phyloP scores from a whole-genome alignment of 257 asterid genomes.

The Penstemon newberryi region DNA sequence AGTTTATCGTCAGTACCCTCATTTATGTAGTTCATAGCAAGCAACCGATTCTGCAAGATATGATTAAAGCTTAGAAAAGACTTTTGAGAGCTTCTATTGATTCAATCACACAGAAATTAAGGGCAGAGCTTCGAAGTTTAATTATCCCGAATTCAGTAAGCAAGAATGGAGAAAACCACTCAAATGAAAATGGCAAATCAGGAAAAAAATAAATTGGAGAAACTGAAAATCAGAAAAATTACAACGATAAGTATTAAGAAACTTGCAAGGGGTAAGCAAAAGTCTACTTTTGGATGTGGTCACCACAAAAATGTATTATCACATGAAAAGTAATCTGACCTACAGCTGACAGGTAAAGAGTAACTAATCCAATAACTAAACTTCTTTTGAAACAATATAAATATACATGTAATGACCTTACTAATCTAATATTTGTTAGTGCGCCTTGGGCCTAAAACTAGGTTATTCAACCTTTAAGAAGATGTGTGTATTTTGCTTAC shows the following conservation, averaged over 20 bases:
- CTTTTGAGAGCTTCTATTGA: constrained; percentile 6
- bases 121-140: neutral
- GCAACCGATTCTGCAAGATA: constrained; percentile 87
- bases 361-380: neutral
- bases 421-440: no score
- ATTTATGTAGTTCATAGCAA: constrained; percentile 98
- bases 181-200: neutral
- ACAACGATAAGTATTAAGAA: neutral
- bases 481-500: neutral
- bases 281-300: no score
- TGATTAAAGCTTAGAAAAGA: constrained; percentile 18
- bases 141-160: constrained; percentile 21
- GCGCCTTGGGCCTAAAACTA: neutral
- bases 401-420: no score
- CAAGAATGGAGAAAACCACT: constrained; percentile 20
- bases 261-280: constrained; percentile 10
- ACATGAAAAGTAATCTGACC: no score
- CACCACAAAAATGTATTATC: no score
- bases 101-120: constrained; percentile 10
- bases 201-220: no score
- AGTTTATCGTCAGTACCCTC: constrained; percentile 83
- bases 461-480: neutral
- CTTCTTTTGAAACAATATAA: no score
- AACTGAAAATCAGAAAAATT: neutral
- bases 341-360: neutral